Percentiles rank a stretch among this genome's conserved stretches.
These are phyloP conservation scores for Truncatella angustata DNA, from an alignment of 2,329 filamentous ascomycete genomes.

Conservation along the genomic window DNA sequence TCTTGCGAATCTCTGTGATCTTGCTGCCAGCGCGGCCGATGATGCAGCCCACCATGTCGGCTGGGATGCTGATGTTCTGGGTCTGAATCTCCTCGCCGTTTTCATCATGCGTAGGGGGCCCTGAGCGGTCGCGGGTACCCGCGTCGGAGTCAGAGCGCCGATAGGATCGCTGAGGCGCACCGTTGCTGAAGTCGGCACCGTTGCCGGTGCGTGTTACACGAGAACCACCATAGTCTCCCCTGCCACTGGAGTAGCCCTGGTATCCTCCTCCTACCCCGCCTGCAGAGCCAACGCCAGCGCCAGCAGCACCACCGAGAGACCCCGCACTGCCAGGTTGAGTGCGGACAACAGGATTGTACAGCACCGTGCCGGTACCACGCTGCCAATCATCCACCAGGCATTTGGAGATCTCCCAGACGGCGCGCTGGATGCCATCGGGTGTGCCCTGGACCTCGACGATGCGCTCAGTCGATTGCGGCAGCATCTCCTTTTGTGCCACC, in stretches of 20 bases:
- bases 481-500: slow-evolving; percentile 99
- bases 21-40: slow-evolving; percentile 94
- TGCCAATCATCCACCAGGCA: slow-evolving; percentile 98
- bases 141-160: slow-evolving; percentile 84
- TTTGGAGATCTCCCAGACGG: slow-evolving; percentile 98
- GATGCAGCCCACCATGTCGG: slow-evolving; percentile 99
- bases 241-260: slow-evolving; percentile 27
- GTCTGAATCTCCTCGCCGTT: slow-evolving; percentile 98
- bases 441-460: slow-evolving; percentile 96
- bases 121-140: slow-evolving; percentile 75
- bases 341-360: slow-evolving; percentile 95
- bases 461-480: slow-evolving; percentile 96
- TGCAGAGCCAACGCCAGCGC: slow-evolving; percentile 26
- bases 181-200: slow-evolving; percentile 94
- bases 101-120: slow-evolving; percentile 86
- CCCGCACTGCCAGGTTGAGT: slow-evolving; percentile 66
- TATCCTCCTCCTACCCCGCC: slow-evolving; percentile 48
- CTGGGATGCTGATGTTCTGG: slow-evolving; percentile 98
- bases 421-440: slow-evolving; percentile 91
- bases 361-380: slow-evolving; percentile 91
- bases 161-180: slow-evolving; percentile 60
- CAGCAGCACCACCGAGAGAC: slow-evolving; percentile 22
- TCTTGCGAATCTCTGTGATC: slow-evolving; percentile 98
- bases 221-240: slow-evolving; percentile 57
- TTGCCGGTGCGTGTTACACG: slow-evolving; percentile 95